Percentiles rank a stretch among this genome's conserved stretches.
These are phyloP conservation scores for Aspergillus sp. DNA, from an alignment of 2,329 filamentous ascomycete genomes.

Conservation along the genomic window DNA sequence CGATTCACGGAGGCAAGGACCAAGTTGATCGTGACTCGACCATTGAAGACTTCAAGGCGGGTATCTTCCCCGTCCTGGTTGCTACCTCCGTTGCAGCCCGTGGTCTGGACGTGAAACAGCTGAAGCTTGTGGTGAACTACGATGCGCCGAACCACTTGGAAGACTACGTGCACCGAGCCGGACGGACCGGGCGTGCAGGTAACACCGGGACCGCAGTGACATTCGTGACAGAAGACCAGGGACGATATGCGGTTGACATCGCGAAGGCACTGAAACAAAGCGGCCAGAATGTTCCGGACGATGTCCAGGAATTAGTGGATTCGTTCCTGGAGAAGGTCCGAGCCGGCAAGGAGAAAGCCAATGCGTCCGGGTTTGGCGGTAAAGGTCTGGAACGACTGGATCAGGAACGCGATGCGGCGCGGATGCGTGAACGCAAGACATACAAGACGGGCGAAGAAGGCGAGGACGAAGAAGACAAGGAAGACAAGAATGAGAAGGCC, in stretches of 20 bases:
- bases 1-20: conserved; percentile 88
- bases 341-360: conserved; percentile 78
- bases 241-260: conserved; percentile 80
- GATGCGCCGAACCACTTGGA: conserved; percentile 90
- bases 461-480: conserved; percentile 61
- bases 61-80: conserved; percentile 79
- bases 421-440: conserved; percentile 75
- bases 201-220: conserved; percentile 93
- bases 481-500: conserved; percentile 60
- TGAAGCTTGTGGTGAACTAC: conserved; percentile 93
- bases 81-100: conserved; percentile 93
- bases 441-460: conserved; percentile 85
- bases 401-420: conserved; percentile 79
- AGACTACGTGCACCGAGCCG: conserved; percentile 91
- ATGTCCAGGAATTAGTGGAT: conserved; percentile 52
- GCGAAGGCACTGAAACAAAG: conserved; percentile 89
- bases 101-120: conserved; percentile 88
- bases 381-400: conserved; percentile 90
- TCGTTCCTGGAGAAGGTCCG: conserved; percentile 85
- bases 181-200: conserved; percentile 86
- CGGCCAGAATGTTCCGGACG: conserved; percentile 70
- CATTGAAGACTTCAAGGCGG: conserved; percentile 87
- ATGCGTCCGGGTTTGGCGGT: conserved; percentile 79
- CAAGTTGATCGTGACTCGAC: conserved; percentile 89
- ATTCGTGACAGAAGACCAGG: conserved; percentile 84